Evolutionary conservation across 2,329 filamentous ascomycete genomes (phyloP).

Genomic region (Moelleriella libera): DNA sequence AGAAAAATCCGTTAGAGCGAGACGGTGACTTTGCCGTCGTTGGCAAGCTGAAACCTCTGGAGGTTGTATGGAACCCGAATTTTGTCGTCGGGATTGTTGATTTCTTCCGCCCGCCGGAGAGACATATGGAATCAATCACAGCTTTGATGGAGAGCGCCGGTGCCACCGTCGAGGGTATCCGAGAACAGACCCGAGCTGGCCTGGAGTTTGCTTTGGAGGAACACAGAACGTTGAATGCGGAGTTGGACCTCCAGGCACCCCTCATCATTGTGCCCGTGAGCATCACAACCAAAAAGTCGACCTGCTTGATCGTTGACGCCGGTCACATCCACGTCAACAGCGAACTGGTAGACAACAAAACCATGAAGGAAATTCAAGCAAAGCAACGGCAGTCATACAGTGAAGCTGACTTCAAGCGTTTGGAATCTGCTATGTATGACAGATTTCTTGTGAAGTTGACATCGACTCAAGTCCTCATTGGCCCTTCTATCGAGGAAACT

Average conservation of each 20-base stretch:
- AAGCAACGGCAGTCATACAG: slow-evolving; percentile 83
- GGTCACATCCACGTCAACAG: slow-evolving; percentile 92
- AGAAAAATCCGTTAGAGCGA: slow-evolving; percentile 88
- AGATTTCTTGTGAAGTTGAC: slow-evolving; percentile 87
- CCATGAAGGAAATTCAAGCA: slow-evolving; percentile 74
- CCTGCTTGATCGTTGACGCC: slow-evolving; percentile 88
- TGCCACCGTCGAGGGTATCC: slow-evolving; percentile 84
- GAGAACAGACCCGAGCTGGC: slow-evolving; percentile 89
- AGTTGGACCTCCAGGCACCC: slow-evolving; percentile 87
- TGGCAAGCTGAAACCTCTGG: slow-evolving; percentile 85
- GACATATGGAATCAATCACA: slow-evolving; percentile 96
- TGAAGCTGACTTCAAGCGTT: slow-evolving; percentile 72
- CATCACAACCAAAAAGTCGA: slow-evolving; percentile 65
- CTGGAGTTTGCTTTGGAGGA: slow-evolving; percentile 94
- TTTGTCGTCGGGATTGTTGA: slow-evolving; percentile 83
- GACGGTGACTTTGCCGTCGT: slow-evolving; percentile 83
- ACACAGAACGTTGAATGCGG: slow-evolving; percentile 94
- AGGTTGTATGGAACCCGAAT: slow-evolving; percentile 94
- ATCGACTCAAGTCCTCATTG: slow-evolving; percentile 90
- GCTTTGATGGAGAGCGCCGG: slow-evolving; percentile 92
- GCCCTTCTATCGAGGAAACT: slow-evolving; percentile 81
- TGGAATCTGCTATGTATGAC: slow-evolving; percentile 95
- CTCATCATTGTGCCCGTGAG: slow-evolving; percentile 94
- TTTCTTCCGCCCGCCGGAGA: slow-evolving; percentile 92
- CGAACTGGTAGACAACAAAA: slow-evolving; percentile 84